Evolutionary conservation across 805 yeast species (phyloP).

Genomic region (Spencermartinsiella europaea): DNA sequence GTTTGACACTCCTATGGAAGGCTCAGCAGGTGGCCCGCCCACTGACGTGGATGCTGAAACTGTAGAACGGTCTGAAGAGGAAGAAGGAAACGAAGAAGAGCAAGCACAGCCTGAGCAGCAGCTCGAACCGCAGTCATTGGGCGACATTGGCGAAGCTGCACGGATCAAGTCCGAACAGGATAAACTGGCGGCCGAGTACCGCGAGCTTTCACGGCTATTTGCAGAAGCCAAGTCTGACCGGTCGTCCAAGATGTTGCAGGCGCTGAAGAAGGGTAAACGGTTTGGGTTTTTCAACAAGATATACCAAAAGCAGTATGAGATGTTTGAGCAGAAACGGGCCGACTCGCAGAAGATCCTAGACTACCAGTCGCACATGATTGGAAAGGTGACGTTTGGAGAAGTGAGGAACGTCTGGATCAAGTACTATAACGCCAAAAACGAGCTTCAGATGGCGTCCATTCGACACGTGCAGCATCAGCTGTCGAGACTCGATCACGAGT

Average conservation of each 20-base stretch:
- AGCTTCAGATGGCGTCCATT: slow-evolving; percentile 24
- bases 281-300: slow-evolving; percentile 11
- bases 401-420: slow-evolving; percentile 28
- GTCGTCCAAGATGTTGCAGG: slow-evolving; percentile 16
- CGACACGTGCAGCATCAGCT: slow-evolving; percentile 20
- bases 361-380: slow-evolving; percentile 21
- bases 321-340: slow-evolving; percentile 15
- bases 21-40: neutral
- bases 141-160: slow-evolving; percentile 14
- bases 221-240: slow-evolving; percentile 19
- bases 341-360: slow-evolving; percentile 13
- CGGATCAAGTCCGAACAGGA: slow-evolving; percentile 18
- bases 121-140: neutral
- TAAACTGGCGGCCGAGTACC: slow-evolving; percentile 19
- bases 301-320: slow-evolving; percentile 5
- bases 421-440: slow-evolving; percentile 24
- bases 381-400: slow-evolving; percentile 20
- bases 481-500: slow-evolving; percentile 24
- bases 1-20: neutral
- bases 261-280: slow-evolving; percentile 20
- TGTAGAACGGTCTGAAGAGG: neutral
- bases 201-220: slow-evolving; percentile 19
- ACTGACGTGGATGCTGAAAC: neutral
- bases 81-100: neutral
- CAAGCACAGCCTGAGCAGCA: neutral